Evolutionary conservation across 2,329 filamentous ascomycete genomes (phyloP).

Genomic region (Thielaviopsis ethacetica): DNA sequence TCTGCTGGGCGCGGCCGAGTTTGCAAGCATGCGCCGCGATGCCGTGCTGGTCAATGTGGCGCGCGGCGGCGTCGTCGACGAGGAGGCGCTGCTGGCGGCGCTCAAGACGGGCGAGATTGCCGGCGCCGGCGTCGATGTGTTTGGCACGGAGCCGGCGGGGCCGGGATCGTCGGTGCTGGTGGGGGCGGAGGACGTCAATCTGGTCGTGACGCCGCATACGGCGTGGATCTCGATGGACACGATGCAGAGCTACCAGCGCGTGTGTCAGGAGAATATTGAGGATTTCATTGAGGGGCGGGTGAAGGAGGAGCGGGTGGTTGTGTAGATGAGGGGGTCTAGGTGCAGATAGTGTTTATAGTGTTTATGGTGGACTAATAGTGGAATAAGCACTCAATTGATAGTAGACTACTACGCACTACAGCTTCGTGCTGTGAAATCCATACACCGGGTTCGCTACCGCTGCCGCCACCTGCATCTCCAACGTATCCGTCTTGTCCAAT

Average conservation of each 20-base stretch:
- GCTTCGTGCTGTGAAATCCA: too few species aligned
- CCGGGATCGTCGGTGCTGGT: slow-evolving; percentile 14
- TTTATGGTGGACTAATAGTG: too few species aligned
- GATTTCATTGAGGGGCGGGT: slow-evolving; percentile 2
- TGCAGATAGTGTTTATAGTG: too few species aligned
- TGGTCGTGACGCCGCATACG: slow-evolving; percentile 11
- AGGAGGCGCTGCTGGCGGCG: slow-evolving; percentile 52
- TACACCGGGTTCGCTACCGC: neutral
- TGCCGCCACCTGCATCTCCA: neutral
- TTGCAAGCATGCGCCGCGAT: slow-evolving; percentile 50
- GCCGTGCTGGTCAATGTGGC: slow-evolving; percentile 66
- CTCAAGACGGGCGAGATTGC: slow-evolving; percentile 56
- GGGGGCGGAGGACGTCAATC: slow-evolving; percentile 5
- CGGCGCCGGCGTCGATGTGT: slow-evolving; percentile 66
- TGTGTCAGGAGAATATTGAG: slow-evolving; percentile 9
- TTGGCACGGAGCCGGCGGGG: slow-evolving; percentile 53
- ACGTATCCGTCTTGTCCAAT: neutral
- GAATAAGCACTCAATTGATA: too few species aligned
- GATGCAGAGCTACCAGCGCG: slow-evolving; percentile 10
- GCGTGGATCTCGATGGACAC: slow-evolving; percentile 12
- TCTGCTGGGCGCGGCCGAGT: slow-evolving; percentile 33
- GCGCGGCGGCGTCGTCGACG: slow-evolving; percentile 65
- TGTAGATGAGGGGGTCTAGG: too few species aligned
- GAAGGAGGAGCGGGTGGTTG: slow-evolving; percentile 4
- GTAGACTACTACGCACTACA: too few species aligned